Evolutionary conservation across 2,329 filamentous ascomycete species (phyloP), one percentile per base, ranked within the genome.

Genomic region (Talaromyces piceae): DNA sequence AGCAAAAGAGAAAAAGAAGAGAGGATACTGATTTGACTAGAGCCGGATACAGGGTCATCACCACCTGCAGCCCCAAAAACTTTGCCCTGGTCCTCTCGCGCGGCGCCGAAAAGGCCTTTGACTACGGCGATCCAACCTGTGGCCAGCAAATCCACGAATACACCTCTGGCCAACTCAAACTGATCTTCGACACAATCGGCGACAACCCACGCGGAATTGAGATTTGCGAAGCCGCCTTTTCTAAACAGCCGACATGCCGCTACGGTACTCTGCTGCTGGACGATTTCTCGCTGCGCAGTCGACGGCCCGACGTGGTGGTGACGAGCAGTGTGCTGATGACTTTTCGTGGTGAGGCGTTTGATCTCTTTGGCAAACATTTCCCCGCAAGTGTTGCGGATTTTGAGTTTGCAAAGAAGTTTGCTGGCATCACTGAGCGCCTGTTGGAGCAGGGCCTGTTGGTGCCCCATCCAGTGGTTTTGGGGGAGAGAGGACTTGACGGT

Each of bases 61-160:
- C 66, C 9, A 68, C 65, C 5, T 67, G 65, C 44, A 66, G 64
- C 0, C 60, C 62, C 5, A 56, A 53, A 8, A 66, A 67, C 48
- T 65, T 64, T 37, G 61, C 63, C 3, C 51, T 68, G 1, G 66
- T 68, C 37, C 58, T 57, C 27, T 59, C 58, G 2, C 62, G 67
- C 28, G 67, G 67, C 3, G 68, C 67, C 1, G 63, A 63, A 22
- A 57, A 59, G 3, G 61, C 62, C 1, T 70, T 70, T 26, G 67
- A 70, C 49, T 70, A 70, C 44, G 59, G 60, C 20, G 64, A 65
- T 5, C 53, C 61, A 1, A 62, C 59, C 4, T 61, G 63, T 27
- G 63, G 58, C 1, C 51, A 58, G 3, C 60, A 67, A 9, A 66
- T 69, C 28, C 58, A 61, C 20, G 45, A 59, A 3, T 62, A 57